Evolutionary conservation across 495 filamentous ascomycete genomes (phyloP), one percentile per base, ranked within the genome.

Genomic region (Sphaerosporella brunnea): DNA sequence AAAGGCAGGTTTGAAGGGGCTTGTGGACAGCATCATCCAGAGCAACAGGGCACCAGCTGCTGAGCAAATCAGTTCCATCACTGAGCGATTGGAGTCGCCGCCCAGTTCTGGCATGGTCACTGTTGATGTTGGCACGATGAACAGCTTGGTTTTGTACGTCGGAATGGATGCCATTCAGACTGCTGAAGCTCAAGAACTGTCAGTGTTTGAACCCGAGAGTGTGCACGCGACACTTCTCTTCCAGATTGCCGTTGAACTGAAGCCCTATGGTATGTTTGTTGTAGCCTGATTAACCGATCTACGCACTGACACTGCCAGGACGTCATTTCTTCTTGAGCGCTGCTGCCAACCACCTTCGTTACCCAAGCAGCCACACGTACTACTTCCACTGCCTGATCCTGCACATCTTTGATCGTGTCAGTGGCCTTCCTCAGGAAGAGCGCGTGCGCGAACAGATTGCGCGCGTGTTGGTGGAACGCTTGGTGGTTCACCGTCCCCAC

Each of bases 321-420:
- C 80, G 86, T 32, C 93, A 93, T 65, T 82, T 83, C 61, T 67
- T 99, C 44, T 59, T 95, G 37, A 75, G 70, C 59, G 81, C 80
- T 38, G 88, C 96, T 64, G 73, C 82, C 36, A 90, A 94, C 64
- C 84, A 95, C 63, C 77, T 99, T 23, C 80, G 92, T 38, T 90
- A 82, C 55, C 80, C 85, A 1, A 93, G 85, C 59, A 79, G 77
- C 54, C 74, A 87, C 56, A 96, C 90, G 15, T 80, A 92, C 58
- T 96, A 87, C 66, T 99, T 94, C 66, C 84, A 77, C 62, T 82
- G 85, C 60, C 75, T 82, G 13, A 72, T 95, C 15, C 71, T 95
- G 35, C 79, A 88, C 54, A 67, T 99, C 47, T 95, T 96, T 62
- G 81, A 82, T 11, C 72, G 74, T 49, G 79, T 87, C 54, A 66